Base-by-base conservation (phyloP, 2,329 filamentous ascomycete species). In the Elsinoe necatrix region DNA sequence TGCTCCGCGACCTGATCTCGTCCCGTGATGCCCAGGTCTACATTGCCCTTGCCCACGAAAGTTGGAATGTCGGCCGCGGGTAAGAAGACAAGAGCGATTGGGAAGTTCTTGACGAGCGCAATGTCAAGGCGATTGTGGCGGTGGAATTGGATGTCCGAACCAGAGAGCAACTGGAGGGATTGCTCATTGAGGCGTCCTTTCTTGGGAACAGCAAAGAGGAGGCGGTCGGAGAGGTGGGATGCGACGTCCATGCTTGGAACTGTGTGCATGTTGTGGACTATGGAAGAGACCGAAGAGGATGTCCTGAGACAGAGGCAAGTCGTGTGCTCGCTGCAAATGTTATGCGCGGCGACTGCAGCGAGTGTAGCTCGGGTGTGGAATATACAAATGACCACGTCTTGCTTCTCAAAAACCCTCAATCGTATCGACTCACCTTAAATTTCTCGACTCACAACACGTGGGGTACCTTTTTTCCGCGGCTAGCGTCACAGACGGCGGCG, bases 151-250 rank as follows among this genome's bases (percentile, higher is more conserved):
- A 98, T 92, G 72, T 98, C 93, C 66, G 87, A 89, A 63, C 93
- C 93, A 68, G 91, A 81, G 56, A 98, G 86, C 54, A 98, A 84
- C 71, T 97, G 90, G 52, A 98, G 82, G 56, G 88, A 84, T 58
- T 89, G 83, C 73, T 89, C 82, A 73, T 96, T 87, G 56, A 98
- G 84, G 57, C 93, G 88, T 62, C 93, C 93, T 86, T 98, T 98
- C 77, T 98, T 98, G 60, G 93, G 93, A n/a, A 98, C 89, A 60
- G 93, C 93, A 70, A 98, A 96, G 61, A 97, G 82, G 57, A 97
- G 81, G 63, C 93, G 87, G 68, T 92, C 91, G 78, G 93, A 89
- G 69, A 96, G 80, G 77, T 90, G 48, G 48, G 48, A 52, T 12
- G 48, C 34, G 48, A 52, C 34, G 48, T 52, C 48, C 20, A 52